Evolutionary conservation across 2,329 filamentous ascomycete genomes (phyloP).

Genomic region (Fusarium incarnatum): DNA sequence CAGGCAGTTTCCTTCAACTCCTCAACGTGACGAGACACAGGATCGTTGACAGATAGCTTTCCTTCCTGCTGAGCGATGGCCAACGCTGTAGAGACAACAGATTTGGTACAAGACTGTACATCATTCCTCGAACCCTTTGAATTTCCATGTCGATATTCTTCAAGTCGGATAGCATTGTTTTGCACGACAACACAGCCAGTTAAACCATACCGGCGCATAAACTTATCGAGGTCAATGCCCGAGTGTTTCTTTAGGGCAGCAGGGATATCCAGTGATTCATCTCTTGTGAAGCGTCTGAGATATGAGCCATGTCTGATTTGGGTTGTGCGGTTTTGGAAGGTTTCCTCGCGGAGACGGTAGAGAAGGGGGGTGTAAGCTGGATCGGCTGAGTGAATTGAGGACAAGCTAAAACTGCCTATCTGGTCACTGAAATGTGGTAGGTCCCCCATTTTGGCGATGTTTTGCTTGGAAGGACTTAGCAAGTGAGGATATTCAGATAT

Average conservation of each 20-base stretch:
- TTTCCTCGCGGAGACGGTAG: constrained; percentile 34
- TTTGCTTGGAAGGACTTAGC: not conserved
- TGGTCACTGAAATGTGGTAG: constrained; percentile 10
- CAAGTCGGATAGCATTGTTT: constrained; percentile 11
- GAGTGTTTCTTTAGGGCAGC: not conserved
- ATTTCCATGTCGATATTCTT: constrained; percentile 35
- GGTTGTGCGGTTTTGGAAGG: constrained; percentile 27
- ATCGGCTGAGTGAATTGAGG: constrained; percentile 13
- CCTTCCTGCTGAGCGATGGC: constrained; percentile 31
- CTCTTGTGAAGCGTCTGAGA: constrained; percentile 17
- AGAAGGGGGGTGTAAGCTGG: constrained; percentile 38
- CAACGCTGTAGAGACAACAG: constrained; percentile 24
- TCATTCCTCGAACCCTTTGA: constrained; percentile 28
- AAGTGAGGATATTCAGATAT: not conserved
- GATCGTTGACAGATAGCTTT: constrained; percentile 22
- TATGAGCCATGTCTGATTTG: constrained; percentile 33
- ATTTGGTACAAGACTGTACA: constrained; percentile 33
- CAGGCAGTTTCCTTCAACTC: constrained; percentile 29
- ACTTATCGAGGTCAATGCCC: constrained; percentile 2
- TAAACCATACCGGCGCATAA: constrained; percentile 28
- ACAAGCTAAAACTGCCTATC: constrained; percentile 30
- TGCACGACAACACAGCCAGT: constrained; percentile 31
- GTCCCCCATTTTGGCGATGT: constrained; percentile 1
- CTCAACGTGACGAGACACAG: constrained; percentile 23
- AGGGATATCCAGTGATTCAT: not conserved